A percentile compares a stretch with the other conserved stretches of the same genome.
Evolutionary conservation across 2,329 filamentous ascomycete species (phyloP).

Genomic region (Zasmidium angulare): DNA sequence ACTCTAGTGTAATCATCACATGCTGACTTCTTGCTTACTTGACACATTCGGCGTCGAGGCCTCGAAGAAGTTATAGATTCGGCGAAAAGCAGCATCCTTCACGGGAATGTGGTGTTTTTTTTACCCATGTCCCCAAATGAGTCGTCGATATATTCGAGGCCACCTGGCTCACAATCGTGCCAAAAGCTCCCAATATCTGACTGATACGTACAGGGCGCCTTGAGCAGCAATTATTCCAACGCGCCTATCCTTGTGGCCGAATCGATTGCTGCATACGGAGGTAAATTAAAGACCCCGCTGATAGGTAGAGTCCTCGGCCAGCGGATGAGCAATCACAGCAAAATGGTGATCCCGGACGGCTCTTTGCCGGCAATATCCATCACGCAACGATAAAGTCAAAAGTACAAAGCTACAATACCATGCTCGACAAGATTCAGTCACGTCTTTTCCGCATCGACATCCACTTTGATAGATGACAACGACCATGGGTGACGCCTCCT

Average conservation of each 20-base stretch:
- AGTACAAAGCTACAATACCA: no score
- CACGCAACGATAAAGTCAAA: not conserved
- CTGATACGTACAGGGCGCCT: no score
- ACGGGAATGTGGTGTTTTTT: no score
- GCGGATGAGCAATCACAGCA: not conserved
- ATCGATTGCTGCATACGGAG: not conserved
- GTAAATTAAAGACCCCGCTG: not conserved
- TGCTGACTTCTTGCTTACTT: not conserved
- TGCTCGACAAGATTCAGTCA: no score
- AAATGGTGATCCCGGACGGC: not conserved
- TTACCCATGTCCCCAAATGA: no score
- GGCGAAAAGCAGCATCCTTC: not conserved
- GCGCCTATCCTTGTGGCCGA: not conserved
- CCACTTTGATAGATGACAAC: no score
- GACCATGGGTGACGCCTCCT: not conserved
- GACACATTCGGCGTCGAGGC: not conserved
- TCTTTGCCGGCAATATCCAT: not conserved
- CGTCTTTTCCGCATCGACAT: no score
- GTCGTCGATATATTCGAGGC: no score
- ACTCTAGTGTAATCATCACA: not conserved
- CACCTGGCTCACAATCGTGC: no score
- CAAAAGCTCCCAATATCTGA: no score
- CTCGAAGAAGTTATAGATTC: not conserved
- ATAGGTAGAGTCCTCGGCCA: not conserved
- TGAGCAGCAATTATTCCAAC: no score